These are phyloP conservation scores for Schizosaccharomyces octosporus DNA, from an alignment of 805 yeast genomes.

Conservation along the genomic window DNA sequence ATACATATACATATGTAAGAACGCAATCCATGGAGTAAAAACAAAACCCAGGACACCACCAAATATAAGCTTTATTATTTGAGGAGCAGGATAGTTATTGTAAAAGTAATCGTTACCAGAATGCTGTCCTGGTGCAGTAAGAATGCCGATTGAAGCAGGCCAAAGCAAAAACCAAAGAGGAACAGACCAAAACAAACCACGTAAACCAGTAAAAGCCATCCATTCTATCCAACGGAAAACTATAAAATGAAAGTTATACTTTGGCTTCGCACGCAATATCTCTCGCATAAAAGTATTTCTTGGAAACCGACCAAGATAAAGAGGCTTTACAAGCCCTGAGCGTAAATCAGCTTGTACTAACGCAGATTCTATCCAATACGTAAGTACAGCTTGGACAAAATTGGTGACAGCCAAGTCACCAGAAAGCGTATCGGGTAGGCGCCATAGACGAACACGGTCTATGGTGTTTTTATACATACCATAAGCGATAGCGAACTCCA, in stretches of 20 bases:
- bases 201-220: background rate
- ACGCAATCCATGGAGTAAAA: background rate
- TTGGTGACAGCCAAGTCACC: conserved; percentile 1
- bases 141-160: conserved; percentile 1
- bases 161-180: background rate
- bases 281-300: background rate
- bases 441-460: background rate
- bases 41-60: background rate
- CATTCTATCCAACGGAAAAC: background rate
- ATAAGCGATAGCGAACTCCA: conserved; percentile 1
- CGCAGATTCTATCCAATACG: background rate
- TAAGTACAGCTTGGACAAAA: background rate
- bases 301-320: background rate
- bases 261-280: background rate
- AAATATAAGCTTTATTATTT: background rate
- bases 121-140: background rate
- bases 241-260: background rate
- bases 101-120: background rate
- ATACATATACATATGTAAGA: background rate
- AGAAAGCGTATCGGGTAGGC: conserved; percentile 1
- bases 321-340: background rate
- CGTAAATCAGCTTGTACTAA: background rate
- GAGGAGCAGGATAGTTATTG: conserved; percentile 1
- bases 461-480: background rate
- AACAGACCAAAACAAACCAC: background rate